These are phyloP conservation scores for Chrysanthemum lavandulifolium DNA, from an alignment of 129 eudicot genomes.

Conservation along the genomic window DNA sequence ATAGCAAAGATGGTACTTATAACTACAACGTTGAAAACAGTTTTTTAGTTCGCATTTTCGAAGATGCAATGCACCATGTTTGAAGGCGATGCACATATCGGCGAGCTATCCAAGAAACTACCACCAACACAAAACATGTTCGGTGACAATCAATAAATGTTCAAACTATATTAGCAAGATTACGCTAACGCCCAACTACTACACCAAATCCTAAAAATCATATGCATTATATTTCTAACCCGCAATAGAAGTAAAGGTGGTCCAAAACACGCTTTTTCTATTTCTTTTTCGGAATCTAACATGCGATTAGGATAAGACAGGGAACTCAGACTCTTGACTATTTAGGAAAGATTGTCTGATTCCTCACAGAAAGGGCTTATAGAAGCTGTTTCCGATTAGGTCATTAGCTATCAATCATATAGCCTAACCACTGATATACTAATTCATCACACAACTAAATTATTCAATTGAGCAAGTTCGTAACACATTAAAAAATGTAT, in stretches of 20 bases:
- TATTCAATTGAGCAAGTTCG: too few relatives aligned
- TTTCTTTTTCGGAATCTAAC: neutral
- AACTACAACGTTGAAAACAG: conserved; percentile 4
- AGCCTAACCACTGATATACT: too few relatives aligned
- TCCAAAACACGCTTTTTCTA: too few relatives aligned
- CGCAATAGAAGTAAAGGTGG: too few relatives aligned
- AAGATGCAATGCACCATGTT: neutral
- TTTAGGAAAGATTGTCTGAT: too few relatives aligned
- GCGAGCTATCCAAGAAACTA: neutral
- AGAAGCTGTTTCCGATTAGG: too few relatives aligned
- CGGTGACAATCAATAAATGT: neutral
- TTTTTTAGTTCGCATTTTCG: neutral
- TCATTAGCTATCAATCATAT: too few relatives aligned
- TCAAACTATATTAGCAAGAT: neutral
- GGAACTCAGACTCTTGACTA: neutral
- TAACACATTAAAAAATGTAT: too few relatives aligned
- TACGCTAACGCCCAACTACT: neutral
- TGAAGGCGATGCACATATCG: neutral
- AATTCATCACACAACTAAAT: too few relatives aligned
- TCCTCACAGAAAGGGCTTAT: too few relatives aligned
- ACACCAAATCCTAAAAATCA: neutral
- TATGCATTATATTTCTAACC: neutral
- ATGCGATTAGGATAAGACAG: neutral
- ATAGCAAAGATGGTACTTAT: neutral
- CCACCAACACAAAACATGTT: neutral